phyloP scores from a whole-genome alignment of 2,329 filamentous ascomycete genomes.

The Clonostachys sp. region DNA sequence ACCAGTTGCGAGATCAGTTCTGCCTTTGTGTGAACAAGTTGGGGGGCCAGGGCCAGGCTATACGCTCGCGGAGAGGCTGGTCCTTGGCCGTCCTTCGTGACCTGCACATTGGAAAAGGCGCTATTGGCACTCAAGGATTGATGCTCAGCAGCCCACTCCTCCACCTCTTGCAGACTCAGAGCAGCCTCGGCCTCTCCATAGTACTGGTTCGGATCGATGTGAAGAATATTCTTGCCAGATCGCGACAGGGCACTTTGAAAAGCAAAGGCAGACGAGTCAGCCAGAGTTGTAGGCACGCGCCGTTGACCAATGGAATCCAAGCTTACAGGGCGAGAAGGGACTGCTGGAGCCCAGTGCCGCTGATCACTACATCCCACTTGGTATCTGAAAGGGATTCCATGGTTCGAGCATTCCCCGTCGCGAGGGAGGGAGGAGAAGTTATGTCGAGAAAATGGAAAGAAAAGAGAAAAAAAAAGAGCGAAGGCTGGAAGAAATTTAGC shows the following conservation, averaged over 20 bases:
- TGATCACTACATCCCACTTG: conserved; percentile 75
- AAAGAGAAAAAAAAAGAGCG: background rate
- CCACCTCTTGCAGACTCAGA: conserved; percentile 76
- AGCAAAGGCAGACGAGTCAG: conserved; percentile 6
- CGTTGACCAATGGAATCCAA: conserved; percentile 18
- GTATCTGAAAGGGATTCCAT: conserved; percentile 76
- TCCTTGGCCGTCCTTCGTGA: conserved; percentile 27
- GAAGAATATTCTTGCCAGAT: conserved; percentile 85
- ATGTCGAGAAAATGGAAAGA: conserved; percentile 2
- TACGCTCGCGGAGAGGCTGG: conserved; percentile 69
- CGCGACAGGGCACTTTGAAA: conserved; percentile 79
- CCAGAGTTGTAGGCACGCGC: conserved; percentile 20
- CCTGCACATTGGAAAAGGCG: conserved; percentile 18
- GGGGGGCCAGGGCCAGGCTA: conserved; percentile 77
- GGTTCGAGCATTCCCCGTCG: conserved; percentile 7
- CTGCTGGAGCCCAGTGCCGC: conserved; percentile 73
- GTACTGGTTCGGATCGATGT: conserved; percentile 82
- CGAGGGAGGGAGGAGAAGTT: conserved; percentile 3
- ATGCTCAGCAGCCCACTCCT: conserved; percentile 61
- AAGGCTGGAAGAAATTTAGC: no score
- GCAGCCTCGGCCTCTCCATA: conserved; percentile 87
- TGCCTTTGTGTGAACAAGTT: conserved; percentile 81
- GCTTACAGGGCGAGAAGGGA: conserved; percentile 75
- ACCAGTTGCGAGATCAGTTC: conserved; percentile 74
- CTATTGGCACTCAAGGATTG: conserved; percentile 6